Base-by-base conservation (phyloP, 1,284 basidiomycete species). In the Leucoagaricus sp. region DNA sequence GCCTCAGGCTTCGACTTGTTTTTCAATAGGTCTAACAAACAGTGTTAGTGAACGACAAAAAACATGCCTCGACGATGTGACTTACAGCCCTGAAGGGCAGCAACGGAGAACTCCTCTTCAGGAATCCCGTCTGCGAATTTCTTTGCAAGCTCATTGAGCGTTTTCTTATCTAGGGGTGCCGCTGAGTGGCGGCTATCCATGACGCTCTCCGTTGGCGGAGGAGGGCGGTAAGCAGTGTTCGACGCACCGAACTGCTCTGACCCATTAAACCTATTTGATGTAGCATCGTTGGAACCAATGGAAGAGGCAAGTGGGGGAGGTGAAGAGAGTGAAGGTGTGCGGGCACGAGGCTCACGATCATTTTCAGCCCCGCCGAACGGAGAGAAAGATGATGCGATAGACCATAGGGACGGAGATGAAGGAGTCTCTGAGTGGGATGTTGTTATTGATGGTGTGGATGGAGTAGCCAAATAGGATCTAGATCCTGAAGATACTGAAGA, bases 41-140 rank as follows among this genome's bases (percentile, higher is more conserved):
- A 29, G 44, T 17, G 7, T 23, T 21, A 34, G 12, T 34, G 56
- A 21, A 40, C 48, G 58, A 57, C 53, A 56, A 40, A 58, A 59
- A 65, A 62, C 60, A 65, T 63, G 46, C 60, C n/a, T n/a, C n/a
- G n/a, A n/a, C n/a, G n/a, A n/a, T n/a, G 53, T 54, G 13, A 84
- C 87, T 80, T 69, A 89, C 87, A 93, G 67, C 90, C 91, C 73
- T 93, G 91, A 58, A 94, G 74, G 55, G 88, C 86, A n/a, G 92
- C 91, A 54, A 93, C 87, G 63, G 87, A 89, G 67, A 93, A 91
- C 71, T 89, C 87, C 40, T 88, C 85, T 23, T 91, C 87, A 0
- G 91, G 89, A 26, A 93, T 84, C 23, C 81, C 73, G 58, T 87
- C 85, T 3, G 89, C 87, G 65, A 93, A 94, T 56, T 76, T 68